Conservation (phyloP, 192 early-diverging fungal species). For the Ambispora gerdemannii region DNA sequence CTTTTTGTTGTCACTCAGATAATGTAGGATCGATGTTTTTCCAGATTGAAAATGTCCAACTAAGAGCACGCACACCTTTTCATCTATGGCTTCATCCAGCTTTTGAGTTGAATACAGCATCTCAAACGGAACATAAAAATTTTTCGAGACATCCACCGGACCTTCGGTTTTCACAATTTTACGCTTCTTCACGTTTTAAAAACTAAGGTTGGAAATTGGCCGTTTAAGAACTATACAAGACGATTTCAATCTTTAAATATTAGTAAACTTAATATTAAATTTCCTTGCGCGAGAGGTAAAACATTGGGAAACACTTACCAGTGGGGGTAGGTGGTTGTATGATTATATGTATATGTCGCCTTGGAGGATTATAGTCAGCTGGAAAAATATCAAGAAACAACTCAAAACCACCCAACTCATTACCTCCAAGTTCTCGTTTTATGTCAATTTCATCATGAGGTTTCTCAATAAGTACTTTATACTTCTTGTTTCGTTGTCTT, state of each 20-base stretch:
- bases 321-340: neutral
- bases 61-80: neutral
- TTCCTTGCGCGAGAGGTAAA: too few species aligned
- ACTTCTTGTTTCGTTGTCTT: neutral
- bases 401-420: neutral
- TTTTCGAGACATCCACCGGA: neutral
- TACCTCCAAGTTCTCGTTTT: constrained; percentile 7
- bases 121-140: constrained; percentile 10
- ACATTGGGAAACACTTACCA: too few species aligned
- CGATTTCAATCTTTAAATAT: too few species aligned
- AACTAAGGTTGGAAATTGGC: neutral
- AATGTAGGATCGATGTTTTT: neutral
- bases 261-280: too few species aligned
- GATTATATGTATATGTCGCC: neutral
- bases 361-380: neutral
- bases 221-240: neutral
- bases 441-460: neutral
- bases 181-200: neutral
- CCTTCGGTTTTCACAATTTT: neutral
- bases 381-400: constrained; percentile 1
- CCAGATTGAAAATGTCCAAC: constrained; percentile 3
- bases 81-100: neutral
- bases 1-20: neutral
- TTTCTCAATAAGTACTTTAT: neutral
- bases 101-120: neutral